phyloP scores from a whole-genome alignment of 169 alveolate species.

The Cryptosporidium felis region DNA sequence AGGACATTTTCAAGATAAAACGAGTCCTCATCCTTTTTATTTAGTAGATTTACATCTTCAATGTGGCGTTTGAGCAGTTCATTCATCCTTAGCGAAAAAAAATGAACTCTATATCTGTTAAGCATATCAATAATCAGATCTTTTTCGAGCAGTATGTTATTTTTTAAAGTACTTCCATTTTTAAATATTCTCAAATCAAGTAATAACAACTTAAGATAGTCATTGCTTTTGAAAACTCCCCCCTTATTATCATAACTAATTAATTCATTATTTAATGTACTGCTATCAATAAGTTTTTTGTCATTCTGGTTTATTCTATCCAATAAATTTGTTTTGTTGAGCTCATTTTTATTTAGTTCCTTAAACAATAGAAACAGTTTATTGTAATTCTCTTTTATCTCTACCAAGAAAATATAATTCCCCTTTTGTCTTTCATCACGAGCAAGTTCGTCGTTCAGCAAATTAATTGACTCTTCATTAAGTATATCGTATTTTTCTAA shows the following conservation, averaged over 20 bases:
- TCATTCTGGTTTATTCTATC: conserved; percentile 44
- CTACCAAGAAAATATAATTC: background rate
- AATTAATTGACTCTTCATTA: background rate
- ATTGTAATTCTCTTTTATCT: conserved; percentile 11
- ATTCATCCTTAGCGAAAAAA: conserved; percentile 9
- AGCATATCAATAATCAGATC: conserved; percentile 40
- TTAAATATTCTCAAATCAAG: conserved; percentile 44
- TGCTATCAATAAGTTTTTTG: background rate
- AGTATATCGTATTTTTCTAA: conserved; percentile 24
- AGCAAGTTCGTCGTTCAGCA: background rate
- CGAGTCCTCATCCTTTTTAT: conserved; percentile 51
- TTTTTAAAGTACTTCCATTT: background rate
- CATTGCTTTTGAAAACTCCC: conserved; percentile 34
- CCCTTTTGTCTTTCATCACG: background rate
- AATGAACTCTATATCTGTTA: conserved; percentile 32
- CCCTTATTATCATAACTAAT: conserved; percentile 10
- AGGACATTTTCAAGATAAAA: conserved; percentile 42
- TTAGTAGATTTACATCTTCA: conserved; percentile 31
- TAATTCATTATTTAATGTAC: conserved; percentile 13
- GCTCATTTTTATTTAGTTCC: background rate
- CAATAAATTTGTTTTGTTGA: background rate
- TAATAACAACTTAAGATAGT: background rate
- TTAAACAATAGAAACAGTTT: background rate
- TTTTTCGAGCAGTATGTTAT: background rate
- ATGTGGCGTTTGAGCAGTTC: conserved; percentile 17